Conservation (phyloP, 768 basidiomycete genomes). For the Phaeotremella fagi region DNA sequence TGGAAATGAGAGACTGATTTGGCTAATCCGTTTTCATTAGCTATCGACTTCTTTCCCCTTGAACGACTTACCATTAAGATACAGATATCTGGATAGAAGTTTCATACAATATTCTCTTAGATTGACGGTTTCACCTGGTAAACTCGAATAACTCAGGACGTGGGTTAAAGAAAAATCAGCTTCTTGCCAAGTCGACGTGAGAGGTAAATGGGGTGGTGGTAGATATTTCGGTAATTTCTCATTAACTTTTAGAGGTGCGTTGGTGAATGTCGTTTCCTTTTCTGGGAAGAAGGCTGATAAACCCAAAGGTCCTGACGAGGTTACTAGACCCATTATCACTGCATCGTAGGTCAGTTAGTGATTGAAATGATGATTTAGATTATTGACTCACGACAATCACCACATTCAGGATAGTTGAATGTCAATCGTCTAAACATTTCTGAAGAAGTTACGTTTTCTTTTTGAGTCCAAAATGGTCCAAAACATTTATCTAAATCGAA, state of each 20-base stretch:
- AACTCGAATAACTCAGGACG: slow-evolving; percentile 26
- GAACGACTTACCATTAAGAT: slow-evolving; percentile 36
- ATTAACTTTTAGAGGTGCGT: neutral
- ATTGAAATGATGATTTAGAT: neutral
- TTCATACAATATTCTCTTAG: slow-evolving; percentile 37
- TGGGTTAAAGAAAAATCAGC: slow-evolving; percentile 40
- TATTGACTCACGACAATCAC: slow-evolving; percentile 43
- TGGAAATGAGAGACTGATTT: slow-evolving; percentile 39
- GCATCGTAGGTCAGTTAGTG: neutral
- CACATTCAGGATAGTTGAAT: slow-evolving; percentile 45
- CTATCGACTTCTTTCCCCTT: too few species aligned
- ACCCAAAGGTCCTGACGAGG: slow-evolving; percentile 40
- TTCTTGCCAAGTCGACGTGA: slow-evolving; percentile 45
- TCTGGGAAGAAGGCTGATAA: slow-evolving; percentile 45
- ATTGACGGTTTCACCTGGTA: slow-evolving; percentile 29
- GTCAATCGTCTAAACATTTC: slow-evolving; percentile 47
- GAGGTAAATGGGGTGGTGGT: slow-evolving; percentile 42
- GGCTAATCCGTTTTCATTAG: too few species aligned
- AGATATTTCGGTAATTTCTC: slow-evolving; percentile 20
- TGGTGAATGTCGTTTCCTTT: slow-evolving; percentile 21
- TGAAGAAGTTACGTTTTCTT: slow-evolving; percentile 20
- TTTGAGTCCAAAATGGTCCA: slow-evolving; percentile 39
- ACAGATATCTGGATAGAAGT: slow-evolving; percentile 41
- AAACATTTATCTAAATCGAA: slow-evolving; percentile 45
- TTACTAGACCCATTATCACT: slow-evolving; percentile 43